phyloP scores from a whole-genome alignment of 139 green algal genomes.

The Desmodesmus armatus region DNA sequence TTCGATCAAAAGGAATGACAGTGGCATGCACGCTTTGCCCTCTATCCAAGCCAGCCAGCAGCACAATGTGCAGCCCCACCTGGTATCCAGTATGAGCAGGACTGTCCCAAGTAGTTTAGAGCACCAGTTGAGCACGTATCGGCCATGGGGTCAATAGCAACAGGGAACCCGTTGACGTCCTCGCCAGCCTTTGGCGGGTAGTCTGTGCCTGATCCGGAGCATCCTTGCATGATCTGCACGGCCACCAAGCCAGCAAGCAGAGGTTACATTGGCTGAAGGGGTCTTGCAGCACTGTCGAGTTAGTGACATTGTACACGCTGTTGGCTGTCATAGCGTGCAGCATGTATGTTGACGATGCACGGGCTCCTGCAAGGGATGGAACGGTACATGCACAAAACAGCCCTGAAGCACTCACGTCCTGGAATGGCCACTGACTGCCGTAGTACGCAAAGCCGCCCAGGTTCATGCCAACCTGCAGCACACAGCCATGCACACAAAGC shows the following conservation, averaged over 20 bases:
- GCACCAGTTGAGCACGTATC: background rate
- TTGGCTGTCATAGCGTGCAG: no score
- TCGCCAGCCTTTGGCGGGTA: background rate
- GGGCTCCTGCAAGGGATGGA: no score
- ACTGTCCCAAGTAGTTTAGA: background rate
- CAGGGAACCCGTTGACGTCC: background rate
- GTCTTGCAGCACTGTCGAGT: no score
- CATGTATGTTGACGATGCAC: no score
- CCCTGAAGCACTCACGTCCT: no score
- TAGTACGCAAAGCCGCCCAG: background rate
- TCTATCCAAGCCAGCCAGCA: background rate
- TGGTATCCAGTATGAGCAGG: constrained; percentile 3
- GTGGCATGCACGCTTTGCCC: background rate
- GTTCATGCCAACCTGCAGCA: constrained; percentile 26
- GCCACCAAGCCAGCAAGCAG: no score
- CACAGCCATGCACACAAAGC: no score
- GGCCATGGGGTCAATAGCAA: background rate
- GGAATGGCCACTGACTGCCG: background rate
- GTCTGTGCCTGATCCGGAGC: background rate
- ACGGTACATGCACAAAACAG: no score
- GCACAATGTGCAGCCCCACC: background rate
- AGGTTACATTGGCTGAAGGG: no score
- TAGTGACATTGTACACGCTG: no score
- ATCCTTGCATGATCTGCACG: no score
- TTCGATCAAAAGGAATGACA: background rate